These are phyloP conservation scores for Cutaneotrichosporon sp. DNA, from an alignment of 1,284 basidiomycete species.

Conservation along the genomic window DNA sequence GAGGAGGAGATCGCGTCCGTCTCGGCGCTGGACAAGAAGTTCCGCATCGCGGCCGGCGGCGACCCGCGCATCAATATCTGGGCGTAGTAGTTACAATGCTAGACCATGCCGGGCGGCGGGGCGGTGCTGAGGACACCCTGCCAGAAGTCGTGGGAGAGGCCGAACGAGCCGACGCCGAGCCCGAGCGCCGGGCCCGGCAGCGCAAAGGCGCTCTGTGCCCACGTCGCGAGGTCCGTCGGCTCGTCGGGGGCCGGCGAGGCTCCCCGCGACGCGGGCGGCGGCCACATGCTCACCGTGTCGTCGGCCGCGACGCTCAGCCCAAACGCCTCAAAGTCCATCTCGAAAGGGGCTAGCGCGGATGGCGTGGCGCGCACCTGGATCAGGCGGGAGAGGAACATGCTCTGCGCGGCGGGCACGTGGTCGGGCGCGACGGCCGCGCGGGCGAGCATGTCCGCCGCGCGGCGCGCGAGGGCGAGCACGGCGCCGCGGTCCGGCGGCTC, in stretches of 20 bases:
- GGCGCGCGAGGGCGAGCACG: slow-evolving; percentile 18
- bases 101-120: slow-evolving; percentile 6
- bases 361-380: slow-evolving; percentile 6
- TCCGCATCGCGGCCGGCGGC: slow-evolving; percentile 68
- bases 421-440: slow-evolving; percentile 29
- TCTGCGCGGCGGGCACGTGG: slow-evolving; percentile 31
- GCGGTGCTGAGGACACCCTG: slow-evolving; percentile 2
- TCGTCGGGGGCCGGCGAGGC: background rate
- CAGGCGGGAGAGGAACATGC: slow-evolving; percentile 25
- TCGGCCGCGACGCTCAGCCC: slow-evolving; percentile 16
- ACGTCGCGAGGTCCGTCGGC: slow-evolving; percentile 5
- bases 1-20: slow-evolving; percentile 64
- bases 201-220: background rate
- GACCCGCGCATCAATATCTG: slow-evolving; percentile 67
- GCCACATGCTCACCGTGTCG: slow-evolving; percentile 22
- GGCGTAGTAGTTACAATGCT: slow-evolving; percentile 55
- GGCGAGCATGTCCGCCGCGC: slow-evolving; percentile 34
- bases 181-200: slow-evolving; percentile 10
- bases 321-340: slow-evolving; percentile 23
- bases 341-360: background rate
- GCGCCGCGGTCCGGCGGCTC: slow-evolving; percentile 5
- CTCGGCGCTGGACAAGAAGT: slow-evolving; percentile 64
- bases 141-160: slow-evolving; percentile 6
- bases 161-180: slow-evolving; percentile 9
- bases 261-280: slow-evolving; percentile 11